phyloP scores from a whole-genome alignment of 768 basidiomycete species.

The Wakefieldia striispora region DNA sequence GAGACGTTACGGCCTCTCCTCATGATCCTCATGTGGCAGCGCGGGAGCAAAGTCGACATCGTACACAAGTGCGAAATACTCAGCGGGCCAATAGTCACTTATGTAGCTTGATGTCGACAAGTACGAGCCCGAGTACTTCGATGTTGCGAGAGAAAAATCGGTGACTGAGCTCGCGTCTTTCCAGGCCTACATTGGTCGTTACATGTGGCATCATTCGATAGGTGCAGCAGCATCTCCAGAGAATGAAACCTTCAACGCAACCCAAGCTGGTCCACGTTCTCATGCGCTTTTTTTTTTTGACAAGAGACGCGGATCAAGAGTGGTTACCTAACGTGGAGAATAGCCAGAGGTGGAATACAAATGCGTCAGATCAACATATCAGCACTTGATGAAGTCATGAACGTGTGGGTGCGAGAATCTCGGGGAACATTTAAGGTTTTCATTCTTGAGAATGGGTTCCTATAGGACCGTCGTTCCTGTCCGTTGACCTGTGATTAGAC shows the following conservation, averaged over 20 bases:
- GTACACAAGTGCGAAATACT: no score
- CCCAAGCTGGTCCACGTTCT: constrained; percentile 18
- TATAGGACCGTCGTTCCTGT: constrained; percentile 1
- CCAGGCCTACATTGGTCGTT: constrained; percentile 7
- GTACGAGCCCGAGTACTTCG: background rate
- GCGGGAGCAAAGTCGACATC: no score
- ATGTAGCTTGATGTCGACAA: no score
- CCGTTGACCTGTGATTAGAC: constrained; percentile 1
- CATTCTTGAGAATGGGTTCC: constrained; percentile 3
- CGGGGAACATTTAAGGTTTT: constrained; percentile 3
- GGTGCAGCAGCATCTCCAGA: constrained; percentile 6
- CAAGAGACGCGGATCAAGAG: background rate
- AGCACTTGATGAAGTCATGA: constrained; percentile 1
- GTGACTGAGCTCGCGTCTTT: constrained; percentile 6
- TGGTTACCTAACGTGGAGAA: constrained; percentile 2
- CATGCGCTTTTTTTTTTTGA: constrained; percentile 12
- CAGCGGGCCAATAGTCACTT: no score
- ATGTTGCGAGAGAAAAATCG: background rate
- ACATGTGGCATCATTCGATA: constrained; percentile 14
- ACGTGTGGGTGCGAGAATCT: constrained; percentile 8
- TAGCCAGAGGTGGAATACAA: background rate
- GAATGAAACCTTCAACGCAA: constrained; percentile 8
- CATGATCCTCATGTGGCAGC: no score
- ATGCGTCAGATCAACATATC: constrained; percentile 11
- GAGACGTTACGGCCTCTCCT: no score